Conservation (phyloP, 805 yeast genomes). For the Starmerella lactis-condensi region DNA sequence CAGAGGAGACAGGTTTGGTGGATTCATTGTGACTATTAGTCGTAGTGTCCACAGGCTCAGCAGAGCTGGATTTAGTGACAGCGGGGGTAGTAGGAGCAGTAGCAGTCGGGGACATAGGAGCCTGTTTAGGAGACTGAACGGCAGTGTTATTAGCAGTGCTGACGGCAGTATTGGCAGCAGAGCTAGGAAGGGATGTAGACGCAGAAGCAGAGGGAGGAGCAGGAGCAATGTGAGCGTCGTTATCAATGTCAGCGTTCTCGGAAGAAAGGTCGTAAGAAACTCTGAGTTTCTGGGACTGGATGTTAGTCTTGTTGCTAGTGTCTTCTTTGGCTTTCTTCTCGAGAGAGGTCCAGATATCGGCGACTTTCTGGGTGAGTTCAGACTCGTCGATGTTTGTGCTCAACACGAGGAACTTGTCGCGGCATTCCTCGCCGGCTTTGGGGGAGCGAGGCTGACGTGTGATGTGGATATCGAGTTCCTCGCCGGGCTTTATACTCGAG, state of each 20-base stretch:
- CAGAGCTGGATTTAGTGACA: too few relatives aligned
- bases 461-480: constrained; percentile 49
- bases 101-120: too few relatives aligned
- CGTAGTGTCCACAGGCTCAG: constrained; percentile 1
- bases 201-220: not conserved
- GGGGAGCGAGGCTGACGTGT: constrained; percentile 79
- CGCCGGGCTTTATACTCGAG: constrained; percentile 57
- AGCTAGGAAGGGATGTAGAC: not conserved
- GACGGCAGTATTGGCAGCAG: too few relatives aligned
- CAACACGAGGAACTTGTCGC: constrained; percentile 82
- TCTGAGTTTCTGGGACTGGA: constrained; percentile 46
- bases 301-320: constrained; percentile 29
- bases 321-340: constrained; percentile 27
- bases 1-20: constrained; percentile 3
- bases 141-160: too few relatives aligned
- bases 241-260: not conserved
- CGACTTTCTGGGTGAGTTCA: constrained; percentile 29
- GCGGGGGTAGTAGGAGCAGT: too few relatives aligned
- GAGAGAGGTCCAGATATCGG: constrained; percentile 58
- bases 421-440: constrained; percentile 52
- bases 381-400: constrained; percentile 52
- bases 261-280: constrained; percentile 23
- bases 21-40: not conserved
- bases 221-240: constrained; percentile 3
- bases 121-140: too few relatives aligned